These are phyloP conservation scores for Byssochlamys sp. DNA, from an alignment of 2,329 filamentous ascomycete genomes.

Conservation along the genomic window DNA sequence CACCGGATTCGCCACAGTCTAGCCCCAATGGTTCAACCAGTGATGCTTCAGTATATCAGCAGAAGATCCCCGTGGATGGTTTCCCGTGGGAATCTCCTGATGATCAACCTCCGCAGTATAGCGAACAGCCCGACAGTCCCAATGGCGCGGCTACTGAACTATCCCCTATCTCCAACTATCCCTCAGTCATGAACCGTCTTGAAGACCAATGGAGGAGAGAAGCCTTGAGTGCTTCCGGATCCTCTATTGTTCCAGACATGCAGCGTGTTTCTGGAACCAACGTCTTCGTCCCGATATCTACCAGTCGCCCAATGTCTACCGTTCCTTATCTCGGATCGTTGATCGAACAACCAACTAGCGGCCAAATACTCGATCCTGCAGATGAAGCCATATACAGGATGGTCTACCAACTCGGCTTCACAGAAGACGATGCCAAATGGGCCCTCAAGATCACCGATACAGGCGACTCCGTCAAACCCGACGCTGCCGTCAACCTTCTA, in stretches of 20 bases:
- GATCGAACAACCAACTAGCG: slow-evolving; percentile 4
- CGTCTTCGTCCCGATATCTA: not conserved
- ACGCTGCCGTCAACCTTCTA: slow-evolving; percentile 49
- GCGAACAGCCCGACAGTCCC: not conserved
- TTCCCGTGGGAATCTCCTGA: not conserved
- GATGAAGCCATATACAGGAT: slow-evolving; percentile 49
- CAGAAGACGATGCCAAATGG: slow-evolving; percentile 44
- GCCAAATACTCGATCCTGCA: slow-evolving; percentile 41
- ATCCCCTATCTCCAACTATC: slow-evolving; percentile 26
- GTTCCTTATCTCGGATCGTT: slow-evolving; percentile 15
- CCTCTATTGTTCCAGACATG: not conserved
- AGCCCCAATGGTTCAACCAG: slow-evolving; percentile 9
- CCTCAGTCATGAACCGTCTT: slow-evolving; percentile 26
- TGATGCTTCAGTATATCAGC: not conserved
- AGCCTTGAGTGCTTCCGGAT: not conserved
- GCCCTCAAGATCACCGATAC: slow-evolving; percentile 52
- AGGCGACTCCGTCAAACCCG: slow-evolving; percentile 49
- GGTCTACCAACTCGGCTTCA: slow-evolving; percentile 51
- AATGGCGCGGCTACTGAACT: not conserved
- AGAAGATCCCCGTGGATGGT: not conserved
- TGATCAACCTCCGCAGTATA: not conserved
- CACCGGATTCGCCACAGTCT: slow-evolving; percentile 1
- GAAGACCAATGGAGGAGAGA: slow-evolving; percentile 11
- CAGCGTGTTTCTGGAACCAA: not conserved
- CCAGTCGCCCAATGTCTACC: not conserved